Evolutionary conservation across 106 monocot species (phyloP), one percentile per base, ranked within the genome.

Genomic region (Allium sativum): DNA sequence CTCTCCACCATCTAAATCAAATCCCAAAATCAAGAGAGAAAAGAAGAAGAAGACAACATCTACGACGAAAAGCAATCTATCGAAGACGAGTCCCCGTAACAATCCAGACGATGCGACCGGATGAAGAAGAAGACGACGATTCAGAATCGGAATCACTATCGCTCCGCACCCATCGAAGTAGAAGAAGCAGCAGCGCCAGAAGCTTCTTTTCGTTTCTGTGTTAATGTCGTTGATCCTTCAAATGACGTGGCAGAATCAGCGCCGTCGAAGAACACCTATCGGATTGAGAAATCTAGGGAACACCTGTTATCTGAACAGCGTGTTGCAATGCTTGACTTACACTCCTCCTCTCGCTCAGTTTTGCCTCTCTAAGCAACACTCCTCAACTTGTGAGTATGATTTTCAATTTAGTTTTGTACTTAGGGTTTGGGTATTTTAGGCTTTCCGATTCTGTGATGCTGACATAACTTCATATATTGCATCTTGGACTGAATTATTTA

Each of bases 221-320:
- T 16, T 58, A 71, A 61, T 70, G 85, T 79, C 52, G 15, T 62
- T 83, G 66, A 9, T 59, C 40, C 61, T 61, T 20, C 75, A 80
- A 69, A 83, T 89, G 89, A 52, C 70, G 18, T 86, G 86, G 86
- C 61, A 45, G 61, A 65, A 64, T 19, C 74, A 73, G 40, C 75
- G 84, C 56, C 74, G 66, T 65, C 64, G 56, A 40, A 73, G 75
- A 10, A 71, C 81, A 8, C 94, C 94, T 4, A 72, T 84, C 19
- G 94, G 94, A 17, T 90, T 95, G 10, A 79, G 77, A 63, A 95
- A 95, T 61, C 86, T 95, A 61, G 94, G 94, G 61, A 95, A 95
- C 75, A 73, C 81, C 46, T 90, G 94, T 77, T 95, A 95, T 75
- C 81, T 95, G 72, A 95, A 95, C 73, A 86, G 86, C 76, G 90